Percentiles rank a stretch among this genome's conserved stretches.
Conservation (phyloP, 2,329 filamentous ascomycete species). For the Curvularia eragrostidis region DNA sequence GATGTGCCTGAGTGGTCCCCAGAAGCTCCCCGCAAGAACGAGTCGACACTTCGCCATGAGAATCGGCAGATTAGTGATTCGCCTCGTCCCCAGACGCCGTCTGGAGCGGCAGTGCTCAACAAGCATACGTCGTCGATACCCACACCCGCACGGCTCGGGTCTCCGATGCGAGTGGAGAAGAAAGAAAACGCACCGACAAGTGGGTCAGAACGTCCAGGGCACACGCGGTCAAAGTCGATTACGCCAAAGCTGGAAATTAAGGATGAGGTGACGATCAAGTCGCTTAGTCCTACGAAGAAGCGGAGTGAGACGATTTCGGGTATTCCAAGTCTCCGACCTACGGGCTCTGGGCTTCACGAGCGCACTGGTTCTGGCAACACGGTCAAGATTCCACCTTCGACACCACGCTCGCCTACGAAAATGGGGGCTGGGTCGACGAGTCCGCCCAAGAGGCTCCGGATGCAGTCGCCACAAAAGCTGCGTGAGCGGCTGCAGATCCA, state of each 20-base stretch:
- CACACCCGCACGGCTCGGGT: constrained; percentile 51
- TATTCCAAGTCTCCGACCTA: constrained; percentile 59
- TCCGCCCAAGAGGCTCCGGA: constrained; percentile 46
- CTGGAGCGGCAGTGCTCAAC: constrained; percentile 34
- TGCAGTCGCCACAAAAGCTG: constrained; percentile 70
- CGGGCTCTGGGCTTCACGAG: constrained; percentile 57
- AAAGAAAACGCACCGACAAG: constrained; percentile 50
- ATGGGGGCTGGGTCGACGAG: constrained; percentile 23
- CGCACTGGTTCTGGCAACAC: constrained; percentile 59
- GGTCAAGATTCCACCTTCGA: constrained; percentile 64
- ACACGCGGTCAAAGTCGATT: constrained; percentile 34
- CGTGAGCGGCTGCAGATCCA: constrained; percentile 86
- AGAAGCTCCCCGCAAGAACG: constrained; percentile 45
- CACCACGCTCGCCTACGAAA: constrained; percentile 42
- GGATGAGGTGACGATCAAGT: constrained; percentile 49
- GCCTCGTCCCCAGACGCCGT: constrained; percentile 42
- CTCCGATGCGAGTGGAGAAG: constrained; percentile 52
- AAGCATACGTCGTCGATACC: constrained; percentile 51
- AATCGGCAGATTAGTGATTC: constrained; percentile 37
- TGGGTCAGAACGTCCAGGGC: constrained; percentile 31
- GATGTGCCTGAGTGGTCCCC: constrained; percentile 48
- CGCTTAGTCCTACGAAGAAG: constrained; percentile 53
- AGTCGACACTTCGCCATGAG: constrained; percentile 30
- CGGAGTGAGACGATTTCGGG: constrained; percentile 55
- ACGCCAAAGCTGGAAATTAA: constrained; percentile 27